Base-by-base conservation (phyloP, 306 rosid genomes). In the Malus orientalis region DNA sequence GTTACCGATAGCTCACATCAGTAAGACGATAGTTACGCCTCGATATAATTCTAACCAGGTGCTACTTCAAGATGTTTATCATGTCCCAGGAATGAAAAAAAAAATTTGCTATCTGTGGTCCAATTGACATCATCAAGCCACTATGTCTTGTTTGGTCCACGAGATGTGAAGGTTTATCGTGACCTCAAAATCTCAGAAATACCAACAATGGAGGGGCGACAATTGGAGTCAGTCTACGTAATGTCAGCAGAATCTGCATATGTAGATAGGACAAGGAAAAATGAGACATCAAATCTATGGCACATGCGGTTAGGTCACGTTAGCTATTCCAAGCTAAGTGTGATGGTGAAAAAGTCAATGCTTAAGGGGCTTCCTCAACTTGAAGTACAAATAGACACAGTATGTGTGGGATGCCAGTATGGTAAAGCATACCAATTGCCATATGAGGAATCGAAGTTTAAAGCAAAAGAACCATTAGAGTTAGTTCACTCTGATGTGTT, bases 361-460 rank as follows among this genome's bases (percentile, higher is more conserved):
- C 57, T 51, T 51, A 51, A 51, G 3, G 69, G 77, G 0, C 33
- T 74, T 2, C 57, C 73, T 14, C 49, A 49, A 15, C 29, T 67
- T 13, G 74, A 78, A 3, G 51, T 74, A 20, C 0, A 14, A 65
- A 29, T 10, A 14, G 1, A 74, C 1, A 27, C 4, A 0, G 8
- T 64, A 0, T 70, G 40, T 70, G 71, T 1, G 1, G 33, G 68
- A 2, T 75, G 27, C 14, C 27, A 78, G 1, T 70, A 51, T n/a
- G 65, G 65, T 1, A 76, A 81, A 14, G 70, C 64, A 3, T 71
- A 81, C n/a, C 71, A 76, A 32, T 5, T 57, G 4, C 36, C 51
- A 22, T 33, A 29, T 1, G n/a, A 81, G 9, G 74, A 64, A 10
- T 81, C 64, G 0, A 70, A 27, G 5, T 71, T 23, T 10, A 55